A percentile compares a stretch with the other conserved stretches of the same genome.
These are phyloP conservation scores for Sicyos edulis DNA, from an alignment of 306 rosid species.

Conservation along the genomic window DNA sequence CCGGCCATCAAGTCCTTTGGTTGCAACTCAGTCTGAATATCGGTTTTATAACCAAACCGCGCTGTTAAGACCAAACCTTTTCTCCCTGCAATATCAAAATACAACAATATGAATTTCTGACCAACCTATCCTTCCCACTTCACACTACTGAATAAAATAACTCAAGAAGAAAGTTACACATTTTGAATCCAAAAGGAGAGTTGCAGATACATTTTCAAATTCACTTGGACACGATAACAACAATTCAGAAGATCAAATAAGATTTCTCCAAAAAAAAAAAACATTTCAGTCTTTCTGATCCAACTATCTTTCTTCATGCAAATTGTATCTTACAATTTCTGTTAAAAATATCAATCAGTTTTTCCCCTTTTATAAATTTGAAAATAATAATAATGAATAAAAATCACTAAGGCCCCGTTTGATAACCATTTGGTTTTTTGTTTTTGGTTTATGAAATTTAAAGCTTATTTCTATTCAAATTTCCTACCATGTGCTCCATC, in stretches of 20 bases:
- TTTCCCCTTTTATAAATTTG: neutral
- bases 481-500: no score
- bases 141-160: neutral
- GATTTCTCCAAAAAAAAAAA: neutral
- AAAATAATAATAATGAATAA: neutral
- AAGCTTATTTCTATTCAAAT: no score
- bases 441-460: no score
- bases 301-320: neutral
- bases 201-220: neutral
- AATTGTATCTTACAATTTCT: neutral
- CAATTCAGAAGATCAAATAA: neutral
- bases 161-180: neutral
- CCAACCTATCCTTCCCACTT: neutral
- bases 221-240: neutral
- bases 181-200: no score
- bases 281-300: neutral
- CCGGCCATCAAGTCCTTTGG: conserved; percentile 47
- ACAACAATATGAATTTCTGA: neutral
- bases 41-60: conserved; percentile 33
- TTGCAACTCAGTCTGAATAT: conserved; percentile 31
- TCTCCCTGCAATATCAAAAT: conserved; percentile 34
- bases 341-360: neutral
- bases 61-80: conserved; percentile 29
- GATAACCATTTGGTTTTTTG: no score
- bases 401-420: no score